Evolutionary conservation across 2,329 filamentous ascomycete genomes (phyloP).

Genomic region (Lachnellula subtilissima): DNA sequence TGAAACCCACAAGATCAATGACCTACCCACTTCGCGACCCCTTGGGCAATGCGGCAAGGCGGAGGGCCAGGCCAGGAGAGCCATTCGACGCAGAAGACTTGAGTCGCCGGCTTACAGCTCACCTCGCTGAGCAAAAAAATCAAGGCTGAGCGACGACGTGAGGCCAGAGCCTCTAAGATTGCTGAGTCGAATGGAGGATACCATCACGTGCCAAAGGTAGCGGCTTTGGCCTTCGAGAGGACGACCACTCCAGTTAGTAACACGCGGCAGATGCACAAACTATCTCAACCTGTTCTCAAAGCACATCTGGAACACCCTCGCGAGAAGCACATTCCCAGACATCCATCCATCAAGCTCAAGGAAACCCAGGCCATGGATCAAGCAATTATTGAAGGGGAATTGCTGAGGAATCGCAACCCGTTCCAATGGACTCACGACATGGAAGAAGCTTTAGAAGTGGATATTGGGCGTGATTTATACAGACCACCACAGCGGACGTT

Average conservation of each 20-base stretch:
- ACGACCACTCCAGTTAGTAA: slow-evolving; percentile 45
- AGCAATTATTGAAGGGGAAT: slow-evolving; percentile 33
- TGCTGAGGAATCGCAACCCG: slow-evolving; percentile 38
- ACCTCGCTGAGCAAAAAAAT: slow-evolving; percentile 48
- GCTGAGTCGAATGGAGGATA: slow-evolving; percentile 31
- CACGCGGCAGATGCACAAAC: slow-evolving; percentile 38
- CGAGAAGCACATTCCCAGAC: slow-evolving; percentile 15
- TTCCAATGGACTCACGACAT: slow-evolving; percentile 38
- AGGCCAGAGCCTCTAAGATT: slow-evolving; percentile 17
- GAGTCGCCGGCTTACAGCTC: slow-evolving; percentile 45
- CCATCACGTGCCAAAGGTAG: slow-evolving; percentile 49
- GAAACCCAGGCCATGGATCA: slow-evolving; percentile 23
- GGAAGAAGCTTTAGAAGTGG: slow-evolving; percentile 34
- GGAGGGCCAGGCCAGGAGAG: slow-evolving; percentile 28
- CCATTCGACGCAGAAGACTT: slow-evolving; percentile 53
- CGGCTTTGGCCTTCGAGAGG: slow-evolving; percentile 49
- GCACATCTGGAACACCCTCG: slow-evolving; percentile 35
- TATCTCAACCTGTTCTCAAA: slow-evolving; percentile 41
- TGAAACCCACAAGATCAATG: slow-evolving; percentile 24
- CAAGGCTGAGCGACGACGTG: slow-evolving; percentile 25
- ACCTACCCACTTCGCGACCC: slow-evolving; percentile 19
- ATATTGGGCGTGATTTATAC: slow-evolving; percentile 26
- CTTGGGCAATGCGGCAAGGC: slow-evolving; percentile 12
- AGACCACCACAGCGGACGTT: slow-evolving; percentile 33
- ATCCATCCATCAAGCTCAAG: slow-evolving; percentile 13